Evolutionary conservation across 2,329 filamentous ascomycete species (phyloP).

Genomic region (Fusarium sp.): DNA sequence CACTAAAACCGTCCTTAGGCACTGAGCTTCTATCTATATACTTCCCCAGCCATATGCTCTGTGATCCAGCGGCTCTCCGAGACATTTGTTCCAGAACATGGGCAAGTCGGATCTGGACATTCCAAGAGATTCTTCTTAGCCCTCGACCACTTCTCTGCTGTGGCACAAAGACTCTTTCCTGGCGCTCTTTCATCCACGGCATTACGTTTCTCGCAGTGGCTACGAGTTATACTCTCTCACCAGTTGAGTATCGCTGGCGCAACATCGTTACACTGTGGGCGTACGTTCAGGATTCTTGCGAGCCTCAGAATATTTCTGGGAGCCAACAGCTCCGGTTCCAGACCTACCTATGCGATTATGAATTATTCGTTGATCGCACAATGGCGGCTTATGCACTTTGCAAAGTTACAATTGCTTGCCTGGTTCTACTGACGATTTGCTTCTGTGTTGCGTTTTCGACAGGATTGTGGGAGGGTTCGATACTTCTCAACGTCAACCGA

Average conservation of each 20-base stretch:
- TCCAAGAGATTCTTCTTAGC: background rate
- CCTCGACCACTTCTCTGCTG: background rate
- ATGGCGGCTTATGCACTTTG: background rate
- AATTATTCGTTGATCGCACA: background rate
- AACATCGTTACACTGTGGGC: background rate
- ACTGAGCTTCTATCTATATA: background rate
- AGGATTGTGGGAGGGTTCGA: background rate
- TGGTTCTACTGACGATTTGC: background rate
- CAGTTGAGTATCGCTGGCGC: background rate
- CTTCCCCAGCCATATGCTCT: background rate
- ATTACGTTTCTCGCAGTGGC: background rate
- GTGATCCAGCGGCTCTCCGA: background rate
- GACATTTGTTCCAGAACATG: background rate
- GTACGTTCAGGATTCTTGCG: background rate
- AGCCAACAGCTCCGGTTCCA: background rate
- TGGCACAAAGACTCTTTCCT: background rate
- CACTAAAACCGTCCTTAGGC: background rate
- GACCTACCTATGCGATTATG: background rate
- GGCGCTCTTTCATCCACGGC: background rate
- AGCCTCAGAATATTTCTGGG: background rate
- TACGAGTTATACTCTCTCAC: background rate
- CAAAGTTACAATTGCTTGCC: background rate
- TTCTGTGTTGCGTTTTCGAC: background rate
- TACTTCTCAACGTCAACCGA: background rate
- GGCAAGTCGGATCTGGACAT: background rate